Conservation (phyloP, 495 filamentous ascomycete species). For the Rhypophila decipiens region DNA sequence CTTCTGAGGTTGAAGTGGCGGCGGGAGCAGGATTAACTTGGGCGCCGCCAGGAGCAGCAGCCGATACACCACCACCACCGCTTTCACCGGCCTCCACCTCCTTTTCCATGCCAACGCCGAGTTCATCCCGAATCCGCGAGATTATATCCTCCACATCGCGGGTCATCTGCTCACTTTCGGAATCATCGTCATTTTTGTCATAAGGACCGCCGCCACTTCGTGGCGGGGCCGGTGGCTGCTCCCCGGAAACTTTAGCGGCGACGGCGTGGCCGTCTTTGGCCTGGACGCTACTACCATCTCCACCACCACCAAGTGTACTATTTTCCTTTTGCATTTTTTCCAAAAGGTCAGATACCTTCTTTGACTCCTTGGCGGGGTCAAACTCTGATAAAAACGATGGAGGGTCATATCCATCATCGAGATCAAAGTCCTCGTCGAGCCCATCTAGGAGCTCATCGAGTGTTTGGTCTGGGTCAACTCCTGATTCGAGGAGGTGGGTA, state of each 20-base stretch:
- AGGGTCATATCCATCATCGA: constrained; percentile 5
- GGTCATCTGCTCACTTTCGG: constrained; percentile 35
- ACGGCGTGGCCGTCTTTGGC: no score
- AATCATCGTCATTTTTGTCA: constrained; percentile 22
- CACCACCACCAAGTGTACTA: not conserved
- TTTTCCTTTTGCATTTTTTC: not conserved
- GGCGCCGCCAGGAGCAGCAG: not conserved
- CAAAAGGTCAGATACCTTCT: constrained; percentile 27
- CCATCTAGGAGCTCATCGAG: constrained; percentile 33
- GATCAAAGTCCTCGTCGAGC: constrained; percentile 12
- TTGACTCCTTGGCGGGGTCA: constrained; percentile 11
- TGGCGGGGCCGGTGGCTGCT: no score
- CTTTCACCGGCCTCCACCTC: not conserved
- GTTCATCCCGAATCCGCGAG: constrained; percentile 31
- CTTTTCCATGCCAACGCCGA: constrained; percentile 23
- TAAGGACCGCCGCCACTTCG: no score
- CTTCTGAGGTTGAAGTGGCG: not conserved
- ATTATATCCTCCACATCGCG: constrained; percentile 29
- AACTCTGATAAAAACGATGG: not conserved
- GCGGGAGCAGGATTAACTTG: not conserved
- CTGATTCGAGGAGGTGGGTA: not conserved
- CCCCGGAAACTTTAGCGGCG: not conserved
- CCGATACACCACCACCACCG: not conserved
- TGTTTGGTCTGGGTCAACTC: constrained; percentile 21
- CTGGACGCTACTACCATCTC: no score